phyloP scores from a whole-genome alignment of 2,329 filamentous ascomycete species.

The Pyrenochaeta sp. region DNA sequence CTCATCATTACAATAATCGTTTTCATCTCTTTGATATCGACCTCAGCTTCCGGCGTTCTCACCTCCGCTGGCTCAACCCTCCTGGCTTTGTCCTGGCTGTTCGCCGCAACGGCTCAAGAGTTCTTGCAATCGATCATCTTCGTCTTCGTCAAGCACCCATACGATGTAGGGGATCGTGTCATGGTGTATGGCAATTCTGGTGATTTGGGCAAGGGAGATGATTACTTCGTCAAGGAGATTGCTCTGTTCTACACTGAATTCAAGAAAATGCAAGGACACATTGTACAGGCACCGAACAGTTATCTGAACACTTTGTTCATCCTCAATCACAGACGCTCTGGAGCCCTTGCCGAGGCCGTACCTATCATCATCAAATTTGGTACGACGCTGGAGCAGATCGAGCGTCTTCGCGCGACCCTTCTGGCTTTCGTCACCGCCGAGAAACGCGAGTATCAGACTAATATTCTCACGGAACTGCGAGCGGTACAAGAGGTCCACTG shows the following conservation, averaged over 20 bases:
- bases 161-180: slow-evolving; percentile 93
- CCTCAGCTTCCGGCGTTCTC: slow-evolving; percentile 88
- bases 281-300: slow-evolving; percentile 95
- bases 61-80: slow-evolving; percentile 87
- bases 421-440: slow-evolving; percentile 83
- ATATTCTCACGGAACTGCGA: slow-evolving; percentile 85
- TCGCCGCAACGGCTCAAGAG: slow-evolving; percentile 91
- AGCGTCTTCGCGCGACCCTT: slow-evolving; percentile 79
- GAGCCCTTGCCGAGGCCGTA: slow-evolving; percentile 85
- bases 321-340: slow-evolving; percentile 90
- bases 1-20: slow-evolving; percentile 82
- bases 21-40: slow-evolving; percentile 87
- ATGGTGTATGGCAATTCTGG: slow-evolving; percentile 92
- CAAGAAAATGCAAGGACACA: slow-evolving; percentile 97
- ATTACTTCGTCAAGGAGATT: slow-evolving; percentile 96
- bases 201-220: slow-evolving; percentile 78
- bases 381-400: slow-evolving; percentile 83
- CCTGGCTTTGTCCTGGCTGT: slow-evolving; percentile 91
- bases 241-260: slow-evolving; percentile 94
- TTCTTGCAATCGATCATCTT: slow-evolving; percentile 94
- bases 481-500: slow-evolving; percentile 84
- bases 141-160: slow-evolving; percentile 96
- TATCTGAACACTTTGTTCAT: slow-evolving; percentile 94
- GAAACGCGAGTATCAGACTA: slow-evolving; percentile 87
- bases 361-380: slow-evolving; percentile 88